Conservation (phyloP, 225 moss, liverwort and hornwort genomes). For the Ulota crispa region DNA sequence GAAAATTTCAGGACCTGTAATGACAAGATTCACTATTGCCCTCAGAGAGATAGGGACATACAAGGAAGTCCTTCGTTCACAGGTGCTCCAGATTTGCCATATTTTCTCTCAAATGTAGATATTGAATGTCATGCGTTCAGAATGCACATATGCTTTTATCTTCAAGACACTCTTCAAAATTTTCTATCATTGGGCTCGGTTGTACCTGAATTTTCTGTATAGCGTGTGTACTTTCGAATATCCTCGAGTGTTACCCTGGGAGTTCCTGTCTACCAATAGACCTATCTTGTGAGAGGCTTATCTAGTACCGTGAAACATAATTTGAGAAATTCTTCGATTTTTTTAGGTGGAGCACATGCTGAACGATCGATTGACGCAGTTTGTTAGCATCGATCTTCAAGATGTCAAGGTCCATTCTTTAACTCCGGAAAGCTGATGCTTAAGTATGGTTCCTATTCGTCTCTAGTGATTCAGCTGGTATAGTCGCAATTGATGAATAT, state of each 20-base stretch:
- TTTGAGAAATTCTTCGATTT: conserved; percentile 4
- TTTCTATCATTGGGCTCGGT: not conserved
- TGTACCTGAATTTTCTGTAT: not conserved
- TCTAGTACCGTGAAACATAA: conserved; percentile 1
- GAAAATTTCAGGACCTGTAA: conserved; percentile 63
- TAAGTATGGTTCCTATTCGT: not conserved
- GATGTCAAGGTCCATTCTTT: conserved; percentile 66
- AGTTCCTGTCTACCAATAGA: not conserved
- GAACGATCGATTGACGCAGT: conserved; percentile 85
- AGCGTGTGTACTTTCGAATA: conserved; percentile 2
- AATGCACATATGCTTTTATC: not conserved
- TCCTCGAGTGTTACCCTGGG: not conserved
- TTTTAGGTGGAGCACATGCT: conserved; percentile 76
- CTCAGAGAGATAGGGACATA: conserved; percentile 85
- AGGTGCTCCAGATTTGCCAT: conserved; percentile 36
- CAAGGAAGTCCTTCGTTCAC: conserved; percentile 85
- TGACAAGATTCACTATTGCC: conserved; percentile 92
- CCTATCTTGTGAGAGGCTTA: conserved; percentile 10
- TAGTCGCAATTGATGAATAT: conserved; percentile 4
- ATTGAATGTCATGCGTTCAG: not conserved
- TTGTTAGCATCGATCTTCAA: conserved; percentile 80
- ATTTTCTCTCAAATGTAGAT: not conserved
- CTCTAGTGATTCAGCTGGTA: not conserved
- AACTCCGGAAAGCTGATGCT: not conserved
- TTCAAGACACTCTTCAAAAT: not conserved